Conservation (phyloP, 176 grass and related monocot species). For the Ampelocalamus luodianensis region DNA sequence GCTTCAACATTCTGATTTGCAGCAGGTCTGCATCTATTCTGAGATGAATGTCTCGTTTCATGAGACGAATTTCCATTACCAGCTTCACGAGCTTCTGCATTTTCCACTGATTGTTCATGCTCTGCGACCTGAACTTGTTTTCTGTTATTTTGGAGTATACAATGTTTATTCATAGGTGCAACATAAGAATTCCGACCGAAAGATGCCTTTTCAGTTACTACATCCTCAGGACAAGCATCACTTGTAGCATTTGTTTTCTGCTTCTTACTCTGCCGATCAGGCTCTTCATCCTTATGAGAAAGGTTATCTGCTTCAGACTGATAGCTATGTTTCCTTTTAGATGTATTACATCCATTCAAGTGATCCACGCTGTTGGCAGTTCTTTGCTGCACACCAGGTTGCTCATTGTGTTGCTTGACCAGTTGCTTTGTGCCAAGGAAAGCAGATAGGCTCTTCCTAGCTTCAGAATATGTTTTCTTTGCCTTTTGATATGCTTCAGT, state of each 20-base stretch:
- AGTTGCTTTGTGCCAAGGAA: constrained; percentile 33
- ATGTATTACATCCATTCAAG: constrained; percentile 33
- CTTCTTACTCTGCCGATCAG: constrained; percentile 27
- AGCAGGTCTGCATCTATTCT: constrained; percentile 16
- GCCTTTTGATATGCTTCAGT: constrained; percentile 47
- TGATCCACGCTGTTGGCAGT: constrained; percentile 17
- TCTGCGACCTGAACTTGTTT: constrained; percentile 27
- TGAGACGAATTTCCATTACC: constrained; percentile 33
- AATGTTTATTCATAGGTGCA: constrained; percentile 21
- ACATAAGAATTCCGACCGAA: constrained; percentile 6
- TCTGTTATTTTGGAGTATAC: constrained; percentile 27
- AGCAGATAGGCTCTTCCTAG: constrained; percentile 34
- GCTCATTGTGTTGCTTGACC: not conserved
- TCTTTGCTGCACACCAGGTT: constrained; percentile 15
- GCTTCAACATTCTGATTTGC: constrained; percentile 33
- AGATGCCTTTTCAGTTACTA: constrained; percentile 26
- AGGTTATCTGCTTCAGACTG: constrained; percentile 11
- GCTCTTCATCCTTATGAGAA: constrained; percentile 23
- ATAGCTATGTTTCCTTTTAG: constrained; percentile 24
- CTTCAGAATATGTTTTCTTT: constrained; percentile 43
- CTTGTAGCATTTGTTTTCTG: constrained; percentile 30
- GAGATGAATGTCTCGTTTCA: constrained; percentile 32
- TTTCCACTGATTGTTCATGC: constrained; percentile 21
- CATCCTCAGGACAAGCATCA: constrained; percentile 20
- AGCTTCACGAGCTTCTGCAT: constrained; percentile 28